phyloP scores from a whole-genome alignment of 2,329 filamentous ascomycete genomes.

The Stachybotrys echinatus region DNA sequence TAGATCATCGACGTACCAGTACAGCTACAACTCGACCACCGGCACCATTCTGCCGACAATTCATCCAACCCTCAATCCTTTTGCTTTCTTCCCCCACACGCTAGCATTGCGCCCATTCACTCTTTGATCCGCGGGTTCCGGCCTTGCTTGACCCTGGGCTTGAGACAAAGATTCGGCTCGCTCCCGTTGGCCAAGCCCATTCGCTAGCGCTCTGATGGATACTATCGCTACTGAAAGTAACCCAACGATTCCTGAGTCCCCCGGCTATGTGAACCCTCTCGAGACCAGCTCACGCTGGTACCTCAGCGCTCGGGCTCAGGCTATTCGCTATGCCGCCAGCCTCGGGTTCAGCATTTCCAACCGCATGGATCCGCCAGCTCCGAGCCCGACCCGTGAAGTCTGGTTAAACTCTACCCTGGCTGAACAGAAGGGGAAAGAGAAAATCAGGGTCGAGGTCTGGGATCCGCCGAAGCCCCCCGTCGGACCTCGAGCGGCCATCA shows the following conservation, averaged over 20 bases:
- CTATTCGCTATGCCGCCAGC: constrained; percentile 37
- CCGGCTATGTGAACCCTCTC: constrained; percentile 38
- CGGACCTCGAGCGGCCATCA: constrained; percentile 44
- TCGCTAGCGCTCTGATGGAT: constrained; percentile 19
- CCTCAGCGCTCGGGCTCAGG: constrained; percentile 34
- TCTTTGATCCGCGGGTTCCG: neutral
- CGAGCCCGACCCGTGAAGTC: constrained; percentile 29
- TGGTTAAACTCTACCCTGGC: constrained; percentile 39
- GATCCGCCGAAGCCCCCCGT: constrained; percentile 26
- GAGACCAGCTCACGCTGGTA: constrained; percentile 38
- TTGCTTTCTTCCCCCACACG: neutral
- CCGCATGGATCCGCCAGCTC: constrained; percentile 33
- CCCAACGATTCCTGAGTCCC: constrained; percentile 23
- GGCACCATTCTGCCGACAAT: neutral
- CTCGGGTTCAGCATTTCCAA: constrained; percentile 37
- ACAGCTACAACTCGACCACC: neutral
- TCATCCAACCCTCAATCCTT: neutral
- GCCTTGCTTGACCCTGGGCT: neutral
- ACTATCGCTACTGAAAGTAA: constrained; percentile 20
- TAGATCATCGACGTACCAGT: neutral
- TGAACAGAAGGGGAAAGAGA: constrained; percentile 25
- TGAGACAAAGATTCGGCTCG: neutral
- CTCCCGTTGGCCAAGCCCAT: neutral
- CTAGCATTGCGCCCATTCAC: neutral
- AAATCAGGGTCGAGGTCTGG: constrained; percentile 44